A percentile compares a stretch with the other conserved stretches of the same genome.
phyloP scores from a whole-genome alignment of 2,329 filamentous ascomycete genomes.

The Aspergillus arachidicola region DNA sequence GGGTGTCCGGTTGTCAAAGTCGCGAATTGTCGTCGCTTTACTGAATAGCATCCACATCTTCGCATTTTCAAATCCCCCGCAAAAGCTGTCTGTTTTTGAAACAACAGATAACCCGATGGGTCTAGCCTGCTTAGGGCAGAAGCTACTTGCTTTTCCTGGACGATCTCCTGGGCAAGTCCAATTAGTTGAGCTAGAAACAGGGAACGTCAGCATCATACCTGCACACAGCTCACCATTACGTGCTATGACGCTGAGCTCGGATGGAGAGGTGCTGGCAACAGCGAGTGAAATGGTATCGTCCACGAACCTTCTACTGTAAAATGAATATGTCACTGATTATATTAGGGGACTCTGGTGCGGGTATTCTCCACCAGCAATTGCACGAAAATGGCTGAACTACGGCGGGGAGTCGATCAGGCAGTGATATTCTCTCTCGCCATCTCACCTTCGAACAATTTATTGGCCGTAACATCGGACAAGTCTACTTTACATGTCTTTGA shows the following conservation, averaged over 20 bases:
- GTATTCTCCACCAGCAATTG: conserved; percentile 81
- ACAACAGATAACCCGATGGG: conserved; percentile 84
- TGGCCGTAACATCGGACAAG: conserved; percentile 96
- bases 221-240: conserved; percentile 80
- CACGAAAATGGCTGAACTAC: conserved; percentile 78
- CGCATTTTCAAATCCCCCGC: conserved; percentile 71
- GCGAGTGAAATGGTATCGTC: conserved; percentile 73
- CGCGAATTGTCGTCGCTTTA: conserved; percentile 77
- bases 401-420: conserved; percentile 85
- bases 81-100: conserved; percentile 74
- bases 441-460: conserved; percentile 74
- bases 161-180: conserved; percentile 86
- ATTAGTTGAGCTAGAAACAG: conserved; percentile 74
- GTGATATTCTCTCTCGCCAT: conserved; percentile 86
- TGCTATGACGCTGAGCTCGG: conserved; percentile 76
- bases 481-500: conserved; percentile 95
- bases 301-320: background rate
- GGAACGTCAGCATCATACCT: conserved; percentile 89
- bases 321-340: conserved; percentile 16
- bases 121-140: conserved; percentile 74
- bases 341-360: conserved; percentile 79
- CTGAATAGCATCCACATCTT: conserved; percentile 82
- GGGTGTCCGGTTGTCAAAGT: conserved; percentile 74
- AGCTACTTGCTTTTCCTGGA: conserved; percentile 81
- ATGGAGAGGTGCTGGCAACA: conserved; percentile 81